Base-by-base conservation (phyloP, 2,329 filamentous ascomycete species). In the Neopestalotiopsis sp. region DNA sequence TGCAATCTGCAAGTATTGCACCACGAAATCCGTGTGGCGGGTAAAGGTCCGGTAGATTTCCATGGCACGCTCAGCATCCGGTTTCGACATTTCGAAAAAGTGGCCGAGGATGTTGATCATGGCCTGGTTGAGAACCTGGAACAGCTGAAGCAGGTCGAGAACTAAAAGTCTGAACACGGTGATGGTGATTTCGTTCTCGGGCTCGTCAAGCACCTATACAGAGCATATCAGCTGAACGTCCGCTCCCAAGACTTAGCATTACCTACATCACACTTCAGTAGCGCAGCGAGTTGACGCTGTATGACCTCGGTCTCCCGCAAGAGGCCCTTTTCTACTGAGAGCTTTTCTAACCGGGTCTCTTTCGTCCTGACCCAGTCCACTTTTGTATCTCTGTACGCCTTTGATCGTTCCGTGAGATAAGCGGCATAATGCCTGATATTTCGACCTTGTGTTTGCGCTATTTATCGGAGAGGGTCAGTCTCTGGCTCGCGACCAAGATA, bases 31-130 rank as follows among this genome's bases (percentile, higher is more conserved):
- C 6, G 96, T 99, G 80, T 97, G 95, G 75, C 90, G 92, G 17
- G 94, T 94, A 77, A 99, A 99, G 17, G 88, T 92, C 78, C 95
- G 93, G 82, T 99, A 99, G 71, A 99, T 95, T 70, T 90, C 88
- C 82, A 99, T 90, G 68, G 96, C 94, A 71, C 95, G 89, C 79
- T 98, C 94, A 69, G 96, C 97, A 81, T 99, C 96, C 32, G 93
- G 88, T 76, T 93, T 94, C 65, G 96, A 98, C 92, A 99, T 95
- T 83, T 99, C 96, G 76, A 99, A 99, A 81, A 98, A 99, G 81
- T 97, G 94, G 75, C 96, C 94, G 68, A 99, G 85, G 70, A 99
- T 94, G 80, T 97, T 98, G 82, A 99, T 99, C 78, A 97, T 93
- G 63, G 94, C 96, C 81, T 98, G 94, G 78, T 99, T 99, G 82